These are phyloP conservation scores for Colletotrichum sp. DNA, from an alignment of 2,329 filamentous ascomycete genomes.

Conservation along the genomic window DNA sequence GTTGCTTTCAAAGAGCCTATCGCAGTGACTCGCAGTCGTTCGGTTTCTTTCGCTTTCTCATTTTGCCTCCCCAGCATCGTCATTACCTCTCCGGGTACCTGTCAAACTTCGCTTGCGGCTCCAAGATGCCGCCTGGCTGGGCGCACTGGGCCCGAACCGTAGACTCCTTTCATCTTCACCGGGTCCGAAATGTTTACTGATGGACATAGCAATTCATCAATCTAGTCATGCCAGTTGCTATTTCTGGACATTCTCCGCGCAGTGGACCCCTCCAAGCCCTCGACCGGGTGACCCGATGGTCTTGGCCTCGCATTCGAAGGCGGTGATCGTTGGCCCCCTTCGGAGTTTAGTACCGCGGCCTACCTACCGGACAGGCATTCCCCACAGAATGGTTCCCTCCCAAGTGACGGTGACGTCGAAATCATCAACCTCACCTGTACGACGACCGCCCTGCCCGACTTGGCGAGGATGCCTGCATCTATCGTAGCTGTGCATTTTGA, in stretches of 20 bases:
- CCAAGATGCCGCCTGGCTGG: neutral
- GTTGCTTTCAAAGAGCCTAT: neutral
- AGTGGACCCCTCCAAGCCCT: neutral
- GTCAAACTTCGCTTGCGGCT: neutral
- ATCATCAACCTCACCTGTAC: neutral
- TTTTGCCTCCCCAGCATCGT: neutral
- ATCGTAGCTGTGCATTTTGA: neutral
- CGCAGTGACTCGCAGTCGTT: neutral
- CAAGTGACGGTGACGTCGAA: constrained; percentile 11
- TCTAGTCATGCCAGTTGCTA: neutral
- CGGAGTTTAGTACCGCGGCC: neutral
- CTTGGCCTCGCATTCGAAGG: neutral
- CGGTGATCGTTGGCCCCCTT: neutral
- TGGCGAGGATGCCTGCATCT: neutral
- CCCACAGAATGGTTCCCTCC: constrained; percentile 1
- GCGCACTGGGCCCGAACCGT: neutral
- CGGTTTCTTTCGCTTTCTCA: neutral
- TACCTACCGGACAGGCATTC: constrained; percentile 5
- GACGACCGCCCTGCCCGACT: neutral
- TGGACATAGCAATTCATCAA: neutral
- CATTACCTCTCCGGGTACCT: neutral
- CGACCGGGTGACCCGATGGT: neutral
- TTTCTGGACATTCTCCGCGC: neutral
- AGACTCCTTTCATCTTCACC: neutral
- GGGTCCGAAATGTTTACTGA: neutral